Percentiles rank a stretch among this genome's conserved stretches.
phyloP scores from a whole-genome alignment of 495 filamentous ascomycete genomes.

The Patellaria atrata region DNA sequence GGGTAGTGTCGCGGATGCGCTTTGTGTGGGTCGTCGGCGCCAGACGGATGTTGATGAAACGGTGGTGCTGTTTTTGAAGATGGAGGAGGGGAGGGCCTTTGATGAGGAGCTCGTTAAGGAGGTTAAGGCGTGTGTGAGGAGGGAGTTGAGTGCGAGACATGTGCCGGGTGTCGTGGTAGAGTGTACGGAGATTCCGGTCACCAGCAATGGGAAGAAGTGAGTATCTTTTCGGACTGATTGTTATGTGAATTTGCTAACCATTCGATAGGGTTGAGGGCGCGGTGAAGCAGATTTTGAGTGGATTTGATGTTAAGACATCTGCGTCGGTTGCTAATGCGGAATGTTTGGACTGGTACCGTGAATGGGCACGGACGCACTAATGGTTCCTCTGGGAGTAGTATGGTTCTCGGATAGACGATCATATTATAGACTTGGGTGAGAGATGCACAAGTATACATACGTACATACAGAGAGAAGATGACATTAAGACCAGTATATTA shows the following conservation, averaged over 20 bases:
- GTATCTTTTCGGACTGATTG: slow-evolving; percentile 12
- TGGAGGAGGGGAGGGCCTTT: slow-evolving; percentile 41
- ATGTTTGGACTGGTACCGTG: slow-evolving; percentile 71
- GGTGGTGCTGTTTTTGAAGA: slow-evolving; percentile 73
- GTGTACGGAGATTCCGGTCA: slow-evolving; percentile 71
- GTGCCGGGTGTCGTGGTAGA: slow-evolving; percentile 70
- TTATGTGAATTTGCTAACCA: slow-evolving; percentile 1
- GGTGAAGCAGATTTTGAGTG: slow-evolving; percentile 88
- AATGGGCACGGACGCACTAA: slow-evolving; percentile 37
- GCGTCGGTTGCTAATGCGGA: slow-evolving; percentile 75
- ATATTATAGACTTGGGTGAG: too few species aligned
- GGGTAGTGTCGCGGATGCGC: slow-evolving; percentile 60
- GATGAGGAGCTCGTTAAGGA: slow-evolving; percentile 36
- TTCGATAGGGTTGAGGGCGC: slow-evolving; percentile 59
- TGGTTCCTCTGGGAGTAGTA: too few species aligned
- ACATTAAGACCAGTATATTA: too few species aligned
- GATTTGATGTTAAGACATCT: slow-evolving; percentile 67
- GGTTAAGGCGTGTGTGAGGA: slow-evolving; percentile 50
- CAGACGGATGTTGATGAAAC: slow-evolving; percentile 66
- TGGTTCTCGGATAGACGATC: too few species aligned
- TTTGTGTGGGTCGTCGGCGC: slow-evolving; percentile 68
- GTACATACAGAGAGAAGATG: too few species aligned
- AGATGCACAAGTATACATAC: too few species aligned
- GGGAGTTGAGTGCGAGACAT: slow-evolving; percentile 71
- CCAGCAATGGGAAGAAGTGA: slow-evolving; percentile 81